Evolutionary conservation across 1,139 yeast genomes (phyloP).

Genomic region (Diutina sp.): DNA sequence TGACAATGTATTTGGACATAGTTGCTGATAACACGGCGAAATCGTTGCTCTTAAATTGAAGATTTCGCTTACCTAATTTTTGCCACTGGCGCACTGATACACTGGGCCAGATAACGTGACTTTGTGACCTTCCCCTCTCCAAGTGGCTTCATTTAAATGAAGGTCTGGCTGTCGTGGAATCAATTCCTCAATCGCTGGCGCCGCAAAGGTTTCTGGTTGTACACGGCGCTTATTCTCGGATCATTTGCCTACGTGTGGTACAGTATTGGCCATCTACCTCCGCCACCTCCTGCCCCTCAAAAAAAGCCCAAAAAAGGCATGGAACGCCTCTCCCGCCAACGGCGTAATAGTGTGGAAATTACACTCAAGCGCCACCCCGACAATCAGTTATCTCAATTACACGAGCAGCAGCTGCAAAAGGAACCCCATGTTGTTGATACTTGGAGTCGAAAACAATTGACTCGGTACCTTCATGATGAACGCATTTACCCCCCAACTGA

Average conservation of each 20-base stretch:
- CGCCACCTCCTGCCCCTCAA: not conserved
- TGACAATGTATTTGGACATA: slow-evolving; percentile 7
- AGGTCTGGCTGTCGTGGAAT: not conserved
- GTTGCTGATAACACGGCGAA: not conserved
- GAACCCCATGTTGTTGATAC: slow-evolving; percentile 1
- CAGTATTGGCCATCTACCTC: not conserved
- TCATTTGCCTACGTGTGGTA: slow-evolving; percentile 1
- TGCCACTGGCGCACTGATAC: not conserved
- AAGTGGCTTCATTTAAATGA: not conserved
- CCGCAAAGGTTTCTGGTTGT: slow-evolving; percentile 1
- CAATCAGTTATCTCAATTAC: not conserved
- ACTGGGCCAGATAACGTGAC: not conserved
- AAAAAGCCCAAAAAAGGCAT: not conserved
- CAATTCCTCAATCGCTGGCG: not conserved
- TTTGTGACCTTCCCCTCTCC: not conserved
- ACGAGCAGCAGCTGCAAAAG: not conserved
- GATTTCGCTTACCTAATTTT: not conserved
- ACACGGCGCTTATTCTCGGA: not conserved
- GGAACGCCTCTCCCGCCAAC: not conserved
- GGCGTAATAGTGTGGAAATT: not conserved
- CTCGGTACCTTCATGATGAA: not conserved
- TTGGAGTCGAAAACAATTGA: not conserved
- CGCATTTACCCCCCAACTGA: not conserved
- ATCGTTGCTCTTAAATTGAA: not conserved
- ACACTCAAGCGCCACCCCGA: not conserved